These are phyloP conservation scores for Cetraspora pellucida DNA, from an alignment of 192 early-diverging fungal genomes.

Conservation along the genomic window DNA sequence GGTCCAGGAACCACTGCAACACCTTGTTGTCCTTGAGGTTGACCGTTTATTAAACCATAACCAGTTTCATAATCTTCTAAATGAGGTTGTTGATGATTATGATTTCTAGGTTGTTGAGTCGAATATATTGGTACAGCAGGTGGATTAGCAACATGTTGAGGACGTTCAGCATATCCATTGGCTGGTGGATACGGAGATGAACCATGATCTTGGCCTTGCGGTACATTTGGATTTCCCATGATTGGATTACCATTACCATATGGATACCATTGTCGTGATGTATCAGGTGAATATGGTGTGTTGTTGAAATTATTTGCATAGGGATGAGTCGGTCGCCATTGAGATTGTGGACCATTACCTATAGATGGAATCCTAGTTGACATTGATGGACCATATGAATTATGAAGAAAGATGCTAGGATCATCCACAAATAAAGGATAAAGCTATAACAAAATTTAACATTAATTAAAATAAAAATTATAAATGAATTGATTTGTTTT, in stretches of 20 bases:
- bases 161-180: not conserved
- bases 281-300: conserved; percentile 3
- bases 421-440: conserved; percentile 79
- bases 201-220: conserved; percentile 20
- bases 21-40: conserved; percentile 29
- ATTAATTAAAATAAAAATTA: not conserved
- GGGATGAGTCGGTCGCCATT: conserved; percentile 26
- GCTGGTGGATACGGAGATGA: conserved; percentile 18
- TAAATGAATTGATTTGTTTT: too few relatives aligned
- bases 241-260: conserved; percentile 24
- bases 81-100: conserved; percentile 13
- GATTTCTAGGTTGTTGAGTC: conserved; percentile 2
- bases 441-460: conserved; percentile 34
- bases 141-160: not conserved
- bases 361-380: conserved; percentile 27
- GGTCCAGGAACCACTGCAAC: conserved; percentile 19
- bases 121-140: conserved; percentile 26
- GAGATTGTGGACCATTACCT: not conserved
- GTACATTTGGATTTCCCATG: not conserved
- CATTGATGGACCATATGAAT: conserved; percentile 16
- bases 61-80: conserved; percentile 26
- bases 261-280: conserved; percentile 24
- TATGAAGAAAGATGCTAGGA: conserved; percentile 61
- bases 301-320: conserved; percentile 23
- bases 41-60: conserved; percentile 33